A percentile compares a stretch with the other conserved stretches of the same genome.
Conservation (phyloP, 1,139 yeast species). For the Kazachstania sp. region DNA sequence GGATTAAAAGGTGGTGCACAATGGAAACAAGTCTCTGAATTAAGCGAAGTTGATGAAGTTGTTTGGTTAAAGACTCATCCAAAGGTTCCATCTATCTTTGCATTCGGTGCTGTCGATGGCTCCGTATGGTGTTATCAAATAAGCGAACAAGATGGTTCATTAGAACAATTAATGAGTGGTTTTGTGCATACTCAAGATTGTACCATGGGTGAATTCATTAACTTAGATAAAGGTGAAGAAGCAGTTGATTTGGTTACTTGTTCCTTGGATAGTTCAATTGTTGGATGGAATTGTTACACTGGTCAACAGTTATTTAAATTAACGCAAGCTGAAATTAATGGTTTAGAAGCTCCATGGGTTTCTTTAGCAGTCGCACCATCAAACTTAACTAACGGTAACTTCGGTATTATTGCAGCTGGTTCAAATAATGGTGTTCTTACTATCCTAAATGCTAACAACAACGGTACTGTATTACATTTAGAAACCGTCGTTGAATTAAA, state of each 20-base stretch:
- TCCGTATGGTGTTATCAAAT: conserved; percentile 90
- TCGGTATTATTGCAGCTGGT: conserved; percentile 47
- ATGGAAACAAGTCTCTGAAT: conserved; percentile 63
- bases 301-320: conserved; percentile 57
- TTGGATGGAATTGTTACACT: conserved; percentile 85
- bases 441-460: conserved; percentile 57
- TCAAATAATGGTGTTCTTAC: conserved; percentile 81
- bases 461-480: conserved; percentile 60
- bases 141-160: conserved; percentile 43
- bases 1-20: conserved; percentile 67
- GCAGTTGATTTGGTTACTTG: conserved; percentile 61
- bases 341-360: conserved; percentile 83
- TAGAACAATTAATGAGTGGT: conserved; percentile 70
- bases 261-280: conserved; percentile 79
- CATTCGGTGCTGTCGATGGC: conserved; percentile 92
- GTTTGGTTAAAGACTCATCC: conserved; percentile 80
- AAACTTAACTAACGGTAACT: conserved; percentile 37
- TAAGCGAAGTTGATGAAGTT: conserved; percentile 82
- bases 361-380: conserved; percentile 46
- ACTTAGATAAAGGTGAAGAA: conserved; percentile 51
- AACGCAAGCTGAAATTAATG: conserved; percentile 56
- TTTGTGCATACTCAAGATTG: conserved; percentile 73
- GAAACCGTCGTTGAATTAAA: conserved; percentile 51
- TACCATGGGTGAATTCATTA: conserved; percentile 66
- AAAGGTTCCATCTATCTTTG: conserved; percentile 58